A percentile compares a stretch with the other conserved stretches of the same genome.
Conservation (phyloP, 83 land plant species). For the Diphasiastrum complanatum region DNA sequence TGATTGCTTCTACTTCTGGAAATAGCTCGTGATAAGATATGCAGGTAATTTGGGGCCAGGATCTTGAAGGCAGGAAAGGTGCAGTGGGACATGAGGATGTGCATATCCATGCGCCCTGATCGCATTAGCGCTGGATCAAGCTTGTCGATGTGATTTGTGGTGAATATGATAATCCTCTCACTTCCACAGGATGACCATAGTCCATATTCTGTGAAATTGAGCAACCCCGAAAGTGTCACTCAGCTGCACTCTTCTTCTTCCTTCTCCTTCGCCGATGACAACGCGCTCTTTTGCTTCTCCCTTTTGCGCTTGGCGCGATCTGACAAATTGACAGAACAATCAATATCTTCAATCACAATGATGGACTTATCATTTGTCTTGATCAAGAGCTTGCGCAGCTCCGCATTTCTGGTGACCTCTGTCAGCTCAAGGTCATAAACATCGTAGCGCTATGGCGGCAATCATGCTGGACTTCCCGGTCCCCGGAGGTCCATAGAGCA, state of each 20-base stretch:
- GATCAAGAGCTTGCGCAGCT: slow-evolving; percentile 20
- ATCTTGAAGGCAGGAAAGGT: slow-evolving; percentile 17
- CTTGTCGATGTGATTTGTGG: slow-evolving; percentile 26
- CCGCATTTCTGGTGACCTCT: slow-evolving; percentile 16
- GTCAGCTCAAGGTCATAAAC: slow-evolving; percentile 29
- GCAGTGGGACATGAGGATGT: slow-evolving; percentile 21
- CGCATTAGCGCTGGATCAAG: slow-evolving; percentile 18
- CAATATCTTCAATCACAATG: slow-evolving; percentile 24
- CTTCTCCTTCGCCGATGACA: background rate
- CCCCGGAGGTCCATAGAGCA: slow-evolving; percentile 28
- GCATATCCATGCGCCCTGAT: slow-evolving; percentile 25
- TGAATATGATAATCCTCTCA: slow-evolving; percentile 22
- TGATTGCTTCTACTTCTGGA: too few relatives aligned
- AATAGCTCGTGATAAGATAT: too few relatives aligned
- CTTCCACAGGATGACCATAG: slow-evolving; percentile 23
- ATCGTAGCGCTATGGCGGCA: slow-evolving; percentile 29
- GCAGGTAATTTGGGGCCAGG: slow-evolving; percentile 13
- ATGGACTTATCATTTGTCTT: slow-evolving; percentile 23
- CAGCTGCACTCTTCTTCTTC: slow-evolving; percentile 8
- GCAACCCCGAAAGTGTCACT: slow-evolving; percentile 19
- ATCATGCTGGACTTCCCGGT: slow-evolving; percentile 31
- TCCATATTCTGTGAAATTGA: slow-evolving; percentile 22
- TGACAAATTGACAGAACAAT: slow-evolving; percentile 15
- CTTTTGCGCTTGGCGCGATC: slow-evolving; percentile 5
- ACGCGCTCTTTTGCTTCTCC: background rate